A percentile compares a stretch with the other conserved stretches of the same genome.
Conservation (phyloP, 306 rosid species). For the Cicer arietinum region DNA sequence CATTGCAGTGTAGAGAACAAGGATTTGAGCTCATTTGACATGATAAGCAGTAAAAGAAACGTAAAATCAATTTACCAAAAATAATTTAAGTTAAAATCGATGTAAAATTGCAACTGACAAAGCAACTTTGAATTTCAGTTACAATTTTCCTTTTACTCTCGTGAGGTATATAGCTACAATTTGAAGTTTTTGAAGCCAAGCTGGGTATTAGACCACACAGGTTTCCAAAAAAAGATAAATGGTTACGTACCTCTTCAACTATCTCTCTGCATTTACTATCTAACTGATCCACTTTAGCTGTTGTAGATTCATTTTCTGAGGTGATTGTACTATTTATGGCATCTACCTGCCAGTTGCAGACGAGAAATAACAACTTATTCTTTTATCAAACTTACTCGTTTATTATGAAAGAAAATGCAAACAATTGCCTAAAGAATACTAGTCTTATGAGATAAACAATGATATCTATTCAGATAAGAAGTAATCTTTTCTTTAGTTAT, state of each 20-base stretch:
- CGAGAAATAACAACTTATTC: slow-evolving; percentile 36
- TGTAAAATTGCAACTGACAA: slow-evolving; percentile 8
- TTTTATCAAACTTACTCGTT: slow-evolving; percentile 2
- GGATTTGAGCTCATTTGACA: slow-evolving; percentile 4
- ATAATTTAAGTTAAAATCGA: neutral
- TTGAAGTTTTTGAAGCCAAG: slow-evolving; percentile 23
- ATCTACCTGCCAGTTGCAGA: slow-evolving; percentile 63
- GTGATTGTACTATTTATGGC: slow-evolving; percentile 48
- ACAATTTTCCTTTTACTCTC: slow-evolving; percentile 11
- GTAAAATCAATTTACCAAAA: neutral
- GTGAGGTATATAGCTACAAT: slow-evolving; percentile 9
- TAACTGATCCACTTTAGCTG: slow-evolving; percentile 56
- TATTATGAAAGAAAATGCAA: slow-evolving; percentile 6
- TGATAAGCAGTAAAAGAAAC: slow-evolving; percentile 14
- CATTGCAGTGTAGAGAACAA: slow-evolving; percentile 6
- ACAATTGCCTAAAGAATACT: neutral
- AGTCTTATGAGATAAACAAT: neutral
- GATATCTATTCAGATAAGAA: neutral
- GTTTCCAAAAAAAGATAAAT: neutral
- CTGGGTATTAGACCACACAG: slow-evolving; percentile 17
- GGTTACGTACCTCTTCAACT: slow-evolving; percentile 60
- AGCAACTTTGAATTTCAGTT: slow-evolving; percentile 4
- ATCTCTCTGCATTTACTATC: slow-evolving; percentile 55
- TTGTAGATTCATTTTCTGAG: slow-evolving; percentile 58
- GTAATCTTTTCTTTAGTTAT: neutral